phyloP scores from a whole-genome alignment of 192 early-diverging fungal species.

The Rhizoclosmatium globosum region DNA sequence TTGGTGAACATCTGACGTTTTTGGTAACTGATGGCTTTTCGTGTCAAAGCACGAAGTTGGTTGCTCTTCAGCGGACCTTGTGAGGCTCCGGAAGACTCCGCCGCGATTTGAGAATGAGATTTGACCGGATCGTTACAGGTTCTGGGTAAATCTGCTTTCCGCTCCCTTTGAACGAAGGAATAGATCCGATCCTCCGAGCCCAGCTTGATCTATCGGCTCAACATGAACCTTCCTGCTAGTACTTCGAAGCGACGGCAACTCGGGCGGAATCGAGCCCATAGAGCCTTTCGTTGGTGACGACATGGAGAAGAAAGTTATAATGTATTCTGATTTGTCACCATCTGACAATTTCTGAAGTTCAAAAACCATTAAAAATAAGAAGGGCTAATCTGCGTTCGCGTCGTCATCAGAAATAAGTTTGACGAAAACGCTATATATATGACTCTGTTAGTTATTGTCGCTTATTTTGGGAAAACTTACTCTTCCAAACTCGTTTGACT shows the following conservation, averaged over 20 bases:
- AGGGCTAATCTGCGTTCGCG: conserved; percentile 29
- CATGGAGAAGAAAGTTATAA: too few species aligned
- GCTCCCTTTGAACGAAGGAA: background rate
- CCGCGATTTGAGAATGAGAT: too few species aligned
- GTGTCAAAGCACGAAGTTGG: conserved; percentile 44
- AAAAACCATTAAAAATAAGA: too few species aligned
- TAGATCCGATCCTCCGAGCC: too few species aligned
- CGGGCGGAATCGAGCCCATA: too few species aligned
- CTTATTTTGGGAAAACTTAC: background rate
- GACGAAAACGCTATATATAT: conserved; percentile 15
- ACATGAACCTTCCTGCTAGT: too few species aligned
- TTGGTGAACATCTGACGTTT: conserved; percentile 38
- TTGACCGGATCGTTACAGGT: background rate
- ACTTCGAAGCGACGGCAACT: too few species aligned
- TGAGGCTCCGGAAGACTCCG: too few species aligned
- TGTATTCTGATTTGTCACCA: too few species aligned
- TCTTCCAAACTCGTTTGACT: conserved; percentile 75
- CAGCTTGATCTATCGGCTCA: too few species aligned
- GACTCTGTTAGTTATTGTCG: background rate
- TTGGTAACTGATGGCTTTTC: conserved; percentile 24
- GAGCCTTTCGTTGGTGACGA: too few species aligned
- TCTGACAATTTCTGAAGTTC: too few species aligned
- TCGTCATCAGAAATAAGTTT: conserved; percentile 35
- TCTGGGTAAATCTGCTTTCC: background rate
- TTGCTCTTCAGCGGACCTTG: conserved; percentile 6